These are phyloP conservation scores for Colletotrichum cuscutae DNA, from an alignment of 2,329 filamentous ascomycete species.

Conservation along the genomic window DNA sequence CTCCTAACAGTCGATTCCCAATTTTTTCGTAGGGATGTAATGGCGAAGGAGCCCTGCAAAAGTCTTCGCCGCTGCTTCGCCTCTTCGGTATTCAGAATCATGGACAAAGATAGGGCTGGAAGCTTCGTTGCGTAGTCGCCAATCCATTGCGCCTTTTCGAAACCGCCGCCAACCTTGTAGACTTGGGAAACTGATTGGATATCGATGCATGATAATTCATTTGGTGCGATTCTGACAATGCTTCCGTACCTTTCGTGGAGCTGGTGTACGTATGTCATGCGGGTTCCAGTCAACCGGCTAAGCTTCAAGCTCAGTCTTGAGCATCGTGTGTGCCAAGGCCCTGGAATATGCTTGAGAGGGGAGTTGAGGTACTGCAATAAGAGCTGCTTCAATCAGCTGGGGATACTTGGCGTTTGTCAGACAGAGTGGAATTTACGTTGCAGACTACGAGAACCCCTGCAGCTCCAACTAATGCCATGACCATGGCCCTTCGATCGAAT, in stretches of 20 bases:
- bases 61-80: conserved; percentile 45
- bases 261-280: not conserved
- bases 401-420: not conserved
- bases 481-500: not conserved
- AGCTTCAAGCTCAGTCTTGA: not conserved
- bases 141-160: not conserved
- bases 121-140: not conserved
- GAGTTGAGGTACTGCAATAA: not conserved
- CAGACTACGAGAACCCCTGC: not conserved
- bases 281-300: not conserved
- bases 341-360: not conserved
- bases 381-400: not conserved
- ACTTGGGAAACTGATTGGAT: not conserved
- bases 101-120: not conserved
- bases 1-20: conserved; percentile 46
- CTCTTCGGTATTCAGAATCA: not conserved
- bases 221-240: not conserved
- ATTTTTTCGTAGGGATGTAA: conserved; percentile 44
- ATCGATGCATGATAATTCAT: not conserved
- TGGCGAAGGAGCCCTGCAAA: conserved; percentile 51
- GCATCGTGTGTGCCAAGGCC: not conserved
- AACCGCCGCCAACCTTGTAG: not conserved
- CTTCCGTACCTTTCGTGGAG: not conserved
- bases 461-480: not conserved
- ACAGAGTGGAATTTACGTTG: not conserved